Evolutionary conservation across 371 early-diverging fungal species (phyloP).

Genomic region (Syncephalastrum contaminatum): DNA sequence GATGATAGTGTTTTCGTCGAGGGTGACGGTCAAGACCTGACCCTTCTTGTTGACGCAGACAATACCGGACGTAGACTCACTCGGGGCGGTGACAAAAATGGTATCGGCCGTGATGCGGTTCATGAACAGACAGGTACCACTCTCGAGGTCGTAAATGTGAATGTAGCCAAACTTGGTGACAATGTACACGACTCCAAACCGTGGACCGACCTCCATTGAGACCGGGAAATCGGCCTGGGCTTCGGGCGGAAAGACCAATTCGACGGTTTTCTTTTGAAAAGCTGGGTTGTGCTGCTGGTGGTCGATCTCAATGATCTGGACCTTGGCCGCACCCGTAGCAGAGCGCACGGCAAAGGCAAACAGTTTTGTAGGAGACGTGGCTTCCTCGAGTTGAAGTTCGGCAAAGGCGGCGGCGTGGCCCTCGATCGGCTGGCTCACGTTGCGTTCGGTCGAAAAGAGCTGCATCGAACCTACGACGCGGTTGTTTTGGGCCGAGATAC

Average conservation of each 20-base stretch:
- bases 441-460: constrained; percentile 89
- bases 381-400: constrained; percentile 80
- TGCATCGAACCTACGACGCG: constrained; percentile 97
- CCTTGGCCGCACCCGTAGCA: constrained; percentile 76
- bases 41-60: constrained; percentile 97
- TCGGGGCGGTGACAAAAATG: constrained; percentile 95
- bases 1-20: constrained; percentile 87
- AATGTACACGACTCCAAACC: constrained; percentile 89
- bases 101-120: constrained; percentile 97
- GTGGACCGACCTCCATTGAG: constrained; percentile 91
- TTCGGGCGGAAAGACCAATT: constrained; percentile 95
- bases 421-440: constrained; percentile 94
- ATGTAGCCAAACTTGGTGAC: constrained; percentile 98
- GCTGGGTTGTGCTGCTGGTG: constrained; percentile 89
- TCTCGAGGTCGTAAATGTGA: constrained; percentile 94
- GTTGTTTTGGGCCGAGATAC: constrained; percentile 88
- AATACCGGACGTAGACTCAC: constrained; percentile 82
- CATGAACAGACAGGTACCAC: constrained; percentile 92
- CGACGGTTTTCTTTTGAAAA: constrained; percentile 89
- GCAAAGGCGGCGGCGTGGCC: constrained; percentile 97
- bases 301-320: constrained; percentile 96
- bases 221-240: constrained; percentile 95
- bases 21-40: constrained; percentile 91
- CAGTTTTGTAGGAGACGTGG: constrained; percentile 76
- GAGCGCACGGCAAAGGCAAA: constrained; percentile 93